Conservation (phyloP, 768 basidiomycete genomes). For the Tulasnella calospora region DNA sequence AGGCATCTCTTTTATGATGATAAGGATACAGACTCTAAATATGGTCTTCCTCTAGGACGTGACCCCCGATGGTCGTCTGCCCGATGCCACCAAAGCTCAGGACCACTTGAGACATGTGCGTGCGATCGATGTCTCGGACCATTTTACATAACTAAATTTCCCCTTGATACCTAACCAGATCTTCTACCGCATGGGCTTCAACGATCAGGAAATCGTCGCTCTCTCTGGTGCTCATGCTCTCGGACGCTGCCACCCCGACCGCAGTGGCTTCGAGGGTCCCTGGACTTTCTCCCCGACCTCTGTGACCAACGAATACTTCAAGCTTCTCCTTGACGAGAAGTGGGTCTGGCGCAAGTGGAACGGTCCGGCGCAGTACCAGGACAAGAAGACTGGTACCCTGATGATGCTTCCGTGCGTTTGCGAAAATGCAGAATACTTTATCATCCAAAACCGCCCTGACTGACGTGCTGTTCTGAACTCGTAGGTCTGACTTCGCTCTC, state of each 20-base stretch:
- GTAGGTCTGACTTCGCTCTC: constrained; percentile 80
- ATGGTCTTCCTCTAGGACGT: constrained; percentile 39
- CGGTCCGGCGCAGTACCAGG: constrained; percentile 89
- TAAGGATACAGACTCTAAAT: neutral
- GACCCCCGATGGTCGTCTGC: constrained; percentile 85
- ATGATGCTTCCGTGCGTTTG: constrained; percentile 91
- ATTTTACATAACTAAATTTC: constrained; percentile 1
- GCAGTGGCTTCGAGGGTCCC: constrained; percentile 86
- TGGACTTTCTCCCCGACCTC: constrained; percentile 94
- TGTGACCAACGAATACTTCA: constrained; percentile 80
- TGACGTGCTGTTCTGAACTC: constrained; percentile 20
- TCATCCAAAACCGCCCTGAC: neutral
- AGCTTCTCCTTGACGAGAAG: constrained; percentile 82
- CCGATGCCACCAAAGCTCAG: constrained; percentile 76
- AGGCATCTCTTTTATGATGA: neutral
- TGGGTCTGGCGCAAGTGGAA: constrained; percentile 96
- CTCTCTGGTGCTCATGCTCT: constrained; percentile 92
- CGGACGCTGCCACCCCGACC: constrained; percentile 85
- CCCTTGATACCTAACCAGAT: constrained; percentile 45
- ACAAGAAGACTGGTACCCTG: constrained; percentile 78
- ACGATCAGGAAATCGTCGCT: constrained; percentile 96
- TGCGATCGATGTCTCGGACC: neutral
- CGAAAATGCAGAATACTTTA: neutral
- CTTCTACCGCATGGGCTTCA: constrained; percentile 93
- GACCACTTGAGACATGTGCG: constrained; percentile 63